phyloP scores from a whole-genome alignment of 2,329 filamentous ascomycete species.

The Fonsecaea erecta region DNA sequence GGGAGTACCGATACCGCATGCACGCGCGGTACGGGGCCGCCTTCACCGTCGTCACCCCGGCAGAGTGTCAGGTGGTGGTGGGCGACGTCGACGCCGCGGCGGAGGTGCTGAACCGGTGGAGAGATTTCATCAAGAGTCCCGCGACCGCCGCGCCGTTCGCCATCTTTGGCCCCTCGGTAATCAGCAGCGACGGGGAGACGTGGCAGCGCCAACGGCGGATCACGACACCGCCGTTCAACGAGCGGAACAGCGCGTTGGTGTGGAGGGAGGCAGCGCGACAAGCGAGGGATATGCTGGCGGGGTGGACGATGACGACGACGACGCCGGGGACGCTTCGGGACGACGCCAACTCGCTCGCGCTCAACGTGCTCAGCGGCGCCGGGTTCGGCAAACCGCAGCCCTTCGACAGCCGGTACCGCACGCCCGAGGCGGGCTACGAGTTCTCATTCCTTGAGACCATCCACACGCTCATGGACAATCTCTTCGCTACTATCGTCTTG shows the following conservation, averaged over 20 bases:
- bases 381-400: slow-evolving; percentile 33
- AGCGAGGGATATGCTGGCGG: not conserved
- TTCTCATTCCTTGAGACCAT: not conserved
- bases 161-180: not conserved
- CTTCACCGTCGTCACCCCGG: not conserved
- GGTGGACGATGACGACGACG: not conserved
- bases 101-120: not conserved
- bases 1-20: not conserved
- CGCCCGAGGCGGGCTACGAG: not conserved
- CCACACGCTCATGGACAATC: not conserved
- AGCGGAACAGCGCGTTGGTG: not conserved
- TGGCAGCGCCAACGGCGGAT: slow-evolving; percentile 3
- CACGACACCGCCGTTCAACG: not conserved
- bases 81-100: not conserved
- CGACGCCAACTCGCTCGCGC: slow-evolving; percentile 29
- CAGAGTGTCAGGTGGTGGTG: not conserved
- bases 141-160: not conserved
- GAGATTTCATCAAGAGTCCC: not conserved
- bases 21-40: not conserved
- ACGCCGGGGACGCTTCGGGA: slow-evolving; percentile 20
- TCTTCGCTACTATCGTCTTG: not conserved
- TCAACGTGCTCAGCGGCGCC: slow-evolving; percentile 35
- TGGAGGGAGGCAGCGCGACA: not conserved
- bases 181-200: not conserved
- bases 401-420: slow-evolving; percentile 22